phyloP scores from a whole-genome alignment of 352 stramenopile genomes.

The Globisporangium mamillatum region DNA sequence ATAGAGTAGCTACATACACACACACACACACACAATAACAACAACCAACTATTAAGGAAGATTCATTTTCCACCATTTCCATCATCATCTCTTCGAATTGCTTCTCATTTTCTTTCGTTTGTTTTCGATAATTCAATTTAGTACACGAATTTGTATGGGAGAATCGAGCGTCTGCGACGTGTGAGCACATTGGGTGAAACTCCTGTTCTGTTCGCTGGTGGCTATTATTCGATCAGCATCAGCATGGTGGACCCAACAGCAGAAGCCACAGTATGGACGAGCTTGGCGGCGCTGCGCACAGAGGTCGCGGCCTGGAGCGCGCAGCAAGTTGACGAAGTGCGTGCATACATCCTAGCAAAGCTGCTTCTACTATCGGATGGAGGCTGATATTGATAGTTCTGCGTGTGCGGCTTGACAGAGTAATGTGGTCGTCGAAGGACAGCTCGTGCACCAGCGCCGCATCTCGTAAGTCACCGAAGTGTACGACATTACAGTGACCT shows the following conservation, averaged over 20 bases:
- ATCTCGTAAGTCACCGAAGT: conserved; percentile 49
- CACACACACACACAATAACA: not conserved
- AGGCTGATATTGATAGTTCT: not conserved
- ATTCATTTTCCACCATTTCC: no score
- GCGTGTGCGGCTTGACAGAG: conserved; percentile 13
- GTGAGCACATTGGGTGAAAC: conserved; percentile 8
- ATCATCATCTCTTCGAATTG: no score
- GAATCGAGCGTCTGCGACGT: conserved; percentile 10
- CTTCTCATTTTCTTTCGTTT: no score
- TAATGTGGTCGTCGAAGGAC: conserved; percentile 58
- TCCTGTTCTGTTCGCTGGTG: not conserved
- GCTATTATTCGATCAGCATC: conserved; percentile 24
- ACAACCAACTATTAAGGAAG: conserved; percentile 1
- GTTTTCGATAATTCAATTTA: not conserved
- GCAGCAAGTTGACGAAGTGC: conserved; percentile 20
- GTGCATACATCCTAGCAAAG: not conserved
- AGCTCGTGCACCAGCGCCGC: conserved; percentile 71
- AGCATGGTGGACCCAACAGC: not conserved
- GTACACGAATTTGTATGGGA: not conserved
- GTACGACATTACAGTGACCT: not conserved
- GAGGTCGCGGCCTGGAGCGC: conserved; percentile 28
- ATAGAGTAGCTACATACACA: conserved; percentile 6
- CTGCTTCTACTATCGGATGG: not conserved
- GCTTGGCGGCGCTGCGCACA: conserved; percentile 47
- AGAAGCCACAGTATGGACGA: conserved; percentile 28